Evolutionary conservation across 176 grass and related monocot genomes (phyloP).

Genomic region (Avena sativa): DNA sequence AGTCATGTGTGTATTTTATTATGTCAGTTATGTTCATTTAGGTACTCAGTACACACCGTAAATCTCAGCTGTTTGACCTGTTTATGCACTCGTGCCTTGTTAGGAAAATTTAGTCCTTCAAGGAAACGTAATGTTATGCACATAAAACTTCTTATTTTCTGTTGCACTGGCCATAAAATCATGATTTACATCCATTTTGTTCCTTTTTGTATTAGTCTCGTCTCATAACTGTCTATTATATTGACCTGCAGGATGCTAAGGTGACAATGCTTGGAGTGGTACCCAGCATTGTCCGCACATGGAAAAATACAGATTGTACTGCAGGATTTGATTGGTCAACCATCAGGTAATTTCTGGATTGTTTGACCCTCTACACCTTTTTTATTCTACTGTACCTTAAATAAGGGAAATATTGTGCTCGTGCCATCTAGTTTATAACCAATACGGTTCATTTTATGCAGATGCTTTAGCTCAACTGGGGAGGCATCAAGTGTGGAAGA

Average conservation of each 20-base stretch:
- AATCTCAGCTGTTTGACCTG: slow-evolving; percentile 4
- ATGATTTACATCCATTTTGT: neutral
- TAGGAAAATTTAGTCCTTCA: slow-evolving; percentile 8
- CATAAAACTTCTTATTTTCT: slow-evolving; percentile 34
- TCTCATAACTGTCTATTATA: slow-evolving; percentile 24
- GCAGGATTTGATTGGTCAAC: slow-evolving; percentile 83
- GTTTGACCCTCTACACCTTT: neutral
- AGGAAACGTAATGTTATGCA: slow-evolving; percentile 13
- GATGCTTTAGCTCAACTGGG: slow-evolving; percentile 95
- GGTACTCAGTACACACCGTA: neutral
- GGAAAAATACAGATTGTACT: slow-evolving; percentile 89
- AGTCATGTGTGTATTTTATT: neutral
- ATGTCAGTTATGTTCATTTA: slow-evolving; percentile 5
- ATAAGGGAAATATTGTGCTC: slow-evolving; percentile 20
- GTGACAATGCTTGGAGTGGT: slow-evolving; percentile 98
- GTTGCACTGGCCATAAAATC: neutral
- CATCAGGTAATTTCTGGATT: slow-evolving; percentile 65
- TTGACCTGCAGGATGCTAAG: slow-evolving; percentile 77
- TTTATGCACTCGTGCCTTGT: neutral
- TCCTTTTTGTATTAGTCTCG: slow-evolving; percentile 8
- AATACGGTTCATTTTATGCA: slow-evolving; percentile 44
- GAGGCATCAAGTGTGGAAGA: slow-evolving; percentile 98
- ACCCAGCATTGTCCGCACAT: slow-evolving; percentile 90
- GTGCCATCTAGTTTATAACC: slow-evolving; percentile 36
- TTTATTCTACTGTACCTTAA: slow-evolving; percentile 43